Percentiles rank a stretch among this genome's conserved stretches.
Evolutionary conservation across 257 asterid genomes (phyloP).

Genomic region (Verbena officinalis): DNA sequence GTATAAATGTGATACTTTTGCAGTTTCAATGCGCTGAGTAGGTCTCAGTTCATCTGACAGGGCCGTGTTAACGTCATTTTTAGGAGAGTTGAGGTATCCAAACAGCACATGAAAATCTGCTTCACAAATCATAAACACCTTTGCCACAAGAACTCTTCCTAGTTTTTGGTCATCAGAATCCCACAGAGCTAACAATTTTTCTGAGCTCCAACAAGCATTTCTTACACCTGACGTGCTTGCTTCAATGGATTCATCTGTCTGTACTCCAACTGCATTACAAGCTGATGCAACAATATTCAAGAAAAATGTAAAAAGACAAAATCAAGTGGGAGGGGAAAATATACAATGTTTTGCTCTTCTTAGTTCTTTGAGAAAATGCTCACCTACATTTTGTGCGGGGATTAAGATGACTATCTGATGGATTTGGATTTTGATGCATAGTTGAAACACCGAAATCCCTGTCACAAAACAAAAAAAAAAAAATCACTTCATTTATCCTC

Average conservation of each 20-base stretch:
- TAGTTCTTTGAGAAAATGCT: constrained; percentile 40
- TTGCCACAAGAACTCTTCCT: constrained; percentile 58
- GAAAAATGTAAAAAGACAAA: constrained; percentile 26
- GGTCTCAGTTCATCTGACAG: constrained; percentile 33
- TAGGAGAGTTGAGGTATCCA: constrained; percentile 54
- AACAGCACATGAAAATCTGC: constrained; percentile 66
- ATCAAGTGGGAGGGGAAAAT: constrained; percentile 25
- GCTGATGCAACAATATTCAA: constrained; percentile 44
- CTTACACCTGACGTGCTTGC: constrained; percentile 33
- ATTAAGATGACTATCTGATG: constrained; percentile 34
- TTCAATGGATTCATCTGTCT: constrained; percentile 51
- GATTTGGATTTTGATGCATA: constrained; percentile 34
- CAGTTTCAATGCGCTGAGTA: constrained; percentile 47
- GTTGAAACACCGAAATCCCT: constrained; percentile 37
- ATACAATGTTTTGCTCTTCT: constrained; percentile 13
- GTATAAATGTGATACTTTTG: constrained; percentile 65
- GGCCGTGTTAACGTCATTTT: constrained; percentile 30
- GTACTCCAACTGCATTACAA: constrained; percentile 55
- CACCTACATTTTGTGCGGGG: constrained; percentile 57
- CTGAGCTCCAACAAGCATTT: constrained; percentile 35
- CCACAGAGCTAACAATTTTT: constrained; percentile 73
- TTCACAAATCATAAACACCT: constrained; percentile 61
- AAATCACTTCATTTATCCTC: constrained; percentile 14
- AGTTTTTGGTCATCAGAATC: constrained; percentile 49
- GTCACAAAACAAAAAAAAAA: constrained; percentile 30